phyloP scores from a whole-genome alignment of 2,329 filamentous ascomycete genomes.

The Rutstroemia sp. region DNA sequence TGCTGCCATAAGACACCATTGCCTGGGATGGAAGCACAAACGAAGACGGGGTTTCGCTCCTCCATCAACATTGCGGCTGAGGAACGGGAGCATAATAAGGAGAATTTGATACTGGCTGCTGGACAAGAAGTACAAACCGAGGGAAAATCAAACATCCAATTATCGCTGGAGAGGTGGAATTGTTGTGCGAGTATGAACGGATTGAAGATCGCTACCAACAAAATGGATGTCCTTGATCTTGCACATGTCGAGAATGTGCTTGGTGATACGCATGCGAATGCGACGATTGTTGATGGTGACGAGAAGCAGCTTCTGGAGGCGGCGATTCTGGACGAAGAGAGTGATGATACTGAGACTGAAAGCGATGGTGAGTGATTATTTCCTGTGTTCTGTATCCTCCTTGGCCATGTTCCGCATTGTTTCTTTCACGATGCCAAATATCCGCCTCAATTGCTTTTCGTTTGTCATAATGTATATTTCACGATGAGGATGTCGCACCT shows the following conservation, averaged over 20 bases:
- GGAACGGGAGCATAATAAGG: neutral
- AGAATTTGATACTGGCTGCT: neutral
- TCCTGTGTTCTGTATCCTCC: neutral
- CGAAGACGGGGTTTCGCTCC: neutral
- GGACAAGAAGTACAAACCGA: neutral
- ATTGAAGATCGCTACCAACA: neutral
- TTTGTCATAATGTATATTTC: no score
- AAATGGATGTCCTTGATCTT: no score
- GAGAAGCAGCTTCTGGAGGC: neutral
- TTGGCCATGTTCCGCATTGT: neutral
- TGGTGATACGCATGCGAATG: neutral
- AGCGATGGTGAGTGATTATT: constrained; percentile 1
- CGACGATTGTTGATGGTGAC: neutral
- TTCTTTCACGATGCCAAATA: neutral
- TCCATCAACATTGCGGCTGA: neutral
- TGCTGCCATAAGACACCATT: neutral
- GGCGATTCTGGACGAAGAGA: neutral
- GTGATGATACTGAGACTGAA: neutral
- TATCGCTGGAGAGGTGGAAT: constrained; percentile 5
- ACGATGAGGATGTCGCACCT: no score
- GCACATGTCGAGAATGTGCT: neutral
- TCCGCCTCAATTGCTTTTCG: neutral
- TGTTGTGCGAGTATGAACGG: constrained; percentile 7
- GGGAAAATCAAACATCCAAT: neutral
- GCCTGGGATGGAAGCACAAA: neutral